Percentiles rank a stretch among this genome's conserved stretches.
These are phyloP conservation scores for Blakeslea trispora DNA, from an alignment of 371 early-diverging fungal genomes.

Conservation along the genomic window DNA sequence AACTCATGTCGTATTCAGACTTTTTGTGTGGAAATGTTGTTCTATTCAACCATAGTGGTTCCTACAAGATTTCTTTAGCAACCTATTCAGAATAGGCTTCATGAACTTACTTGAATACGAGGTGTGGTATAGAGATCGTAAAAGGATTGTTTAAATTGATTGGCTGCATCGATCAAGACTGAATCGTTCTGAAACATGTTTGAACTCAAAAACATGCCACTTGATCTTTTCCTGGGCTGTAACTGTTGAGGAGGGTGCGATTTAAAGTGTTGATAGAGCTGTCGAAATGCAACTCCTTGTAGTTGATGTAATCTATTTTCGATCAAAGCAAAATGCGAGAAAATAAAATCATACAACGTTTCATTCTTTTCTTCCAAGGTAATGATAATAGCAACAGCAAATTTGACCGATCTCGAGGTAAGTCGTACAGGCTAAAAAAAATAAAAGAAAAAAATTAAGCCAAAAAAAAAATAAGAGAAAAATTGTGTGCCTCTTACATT, in stretches of 20 bases:
- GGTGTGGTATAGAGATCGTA: slow-evolving; percentile 59
- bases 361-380: slow-evolving; percentile 54
- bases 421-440: slow-evolving; percentile 39
- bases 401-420: slow-evolving; percentile 56
- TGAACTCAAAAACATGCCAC: slow-evolving; percentile 38
- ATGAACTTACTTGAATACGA: slow-evolving; percentile 65
- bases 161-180: slow-evolving; percentile 48
- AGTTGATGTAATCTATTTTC: slow-evolving; percentile 65
- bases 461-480: background rate
- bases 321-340: slow-evolving; percentile 66
- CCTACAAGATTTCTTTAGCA: too few relatives aligned
- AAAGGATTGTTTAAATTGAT: slow-evolving; percentile 53
- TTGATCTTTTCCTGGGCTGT: slow-evolving; percentile 26
- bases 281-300: slow-evolving; percentile 53
- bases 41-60: slow-evolving; percentile 69
- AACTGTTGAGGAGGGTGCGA: slow-evolving; percentile 25
- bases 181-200: slow-evolving; percentile 57
- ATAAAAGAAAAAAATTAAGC: background rate
- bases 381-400: slow-evolving; percentile 62
- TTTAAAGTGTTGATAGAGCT: slow-evolving; percentile 48
- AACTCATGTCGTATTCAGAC: slow-evolving; percentile 45
- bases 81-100: too few relatives aligned
- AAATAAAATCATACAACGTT: slow-evolving; percentile 59
- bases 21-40: slow-evolving; percentile 62
- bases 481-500: slow-evolving; percentile 18